Percentiles rank a stretch among this genome's conserved stretches.
phyloP scores from a whole-genome alignment of 495 filamentous ascomycete genomes.

The Choiromyces venosus region DNA sequence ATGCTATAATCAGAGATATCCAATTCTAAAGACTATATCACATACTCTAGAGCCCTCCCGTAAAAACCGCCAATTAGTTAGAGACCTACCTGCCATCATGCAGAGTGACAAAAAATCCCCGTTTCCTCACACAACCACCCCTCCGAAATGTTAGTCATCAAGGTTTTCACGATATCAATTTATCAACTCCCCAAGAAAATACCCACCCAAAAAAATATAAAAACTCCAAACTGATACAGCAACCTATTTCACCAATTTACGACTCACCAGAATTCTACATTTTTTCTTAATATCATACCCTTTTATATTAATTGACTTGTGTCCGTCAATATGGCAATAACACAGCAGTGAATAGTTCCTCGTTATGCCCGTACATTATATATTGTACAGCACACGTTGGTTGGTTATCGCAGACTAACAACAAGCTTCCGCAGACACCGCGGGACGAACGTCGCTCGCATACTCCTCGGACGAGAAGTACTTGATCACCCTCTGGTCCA shows the following conservation, averaged over 20 bases:
- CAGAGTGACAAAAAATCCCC: not conserved
- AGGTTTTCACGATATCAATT: slow-evolving; percentile 13
- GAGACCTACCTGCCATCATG: too few relatives aligned
- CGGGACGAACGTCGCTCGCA: slow-evolving; percentile 58
- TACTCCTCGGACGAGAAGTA: slow-evolving; percentile 66
- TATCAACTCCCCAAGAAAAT: slow-evolving; percentile 9
- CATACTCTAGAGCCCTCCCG: not conserved
- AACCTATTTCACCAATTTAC: not conserved
- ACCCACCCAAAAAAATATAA: too few relatives aligned
- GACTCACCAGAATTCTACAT: not conserved
- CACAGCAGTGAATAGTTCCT: slow-evolving; percentile 21
- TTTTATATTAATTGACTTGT: not conserved
- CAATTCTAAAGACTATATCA: not conserved
- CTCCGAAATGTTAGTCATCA: not conserved
- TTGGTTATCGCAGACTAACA: slow-evolving; percentile 11
- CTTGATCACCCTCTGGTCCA: slow-evolving; percentile 79
- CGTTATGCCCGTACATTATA: slow-evolving; percentile 35
- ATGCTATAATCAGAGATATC: not conserved
- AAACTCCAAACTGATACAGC: not conserved
- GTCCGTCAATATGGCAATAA: slow-evolving; percentile 17
- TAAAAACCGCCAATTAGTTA: too few relatives aligned
- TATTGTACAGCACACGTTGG: not conserved
- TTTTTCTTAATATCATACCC: not conserved
- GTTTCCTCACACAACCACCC: not conserved
- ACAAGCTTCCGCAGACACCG: slow-evolving; percentile 52